Base-by-base conservation (phyloP, 495 filamentous ascomycete species). In the Sabuloglossum arenarium region DNA sequence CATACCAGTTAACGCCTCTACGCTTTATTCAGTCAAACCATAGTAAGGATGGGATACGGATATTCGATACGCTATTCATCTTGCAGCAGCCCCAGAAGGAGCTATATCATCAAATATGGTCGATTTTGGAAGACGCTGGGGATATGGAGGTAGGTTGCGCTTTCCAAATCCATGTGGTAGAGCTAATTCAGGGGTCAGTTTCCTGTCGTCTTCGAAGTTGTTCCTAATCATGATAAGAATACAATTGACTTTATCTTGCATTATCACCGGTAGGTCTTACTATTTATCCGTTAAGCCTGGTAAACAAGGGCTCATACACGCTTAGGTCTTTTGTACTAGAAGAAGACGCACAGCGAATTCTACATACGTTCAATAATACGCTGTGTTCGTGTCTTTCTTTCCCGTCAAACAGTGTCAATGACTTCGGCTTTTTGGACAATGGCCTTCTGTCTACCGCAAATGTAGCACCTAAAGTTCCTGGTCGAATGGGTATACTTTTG, bases 41-140 rank as follows among this genome's bases (percentile, higher is more conserved):
- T 46, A 66, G 27, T 32, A 29, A 61, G 21, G 63, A 59, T 21
- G 65, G 71, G 8, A 61, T 68, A 6, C 65, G 67, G 23, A 70
- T 91, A 31, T 89, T 91, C 63, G 84, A 91, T 66, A 85, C 81
- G 12, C 66, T 91, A 55, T 70, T 93, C 54, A 73, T 93, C 56
- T 68, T 89, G 47, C 86, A 93, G 58, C 74, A 78, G 27, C 66
- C 71, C 0, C 58, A 65, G 1, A 61, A 67, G 14, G 58, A 64
- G 0, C 68, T 88, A 8, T 76, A 86, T 59, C 24, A 65, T 6
- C 58, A 62, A 0, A 65, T 89, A 24, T 93, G 86, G 86, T 71
- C 69, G 5, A 59, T 87, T 27, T 68, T 77, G 55, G 65, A 75
- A 25, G 86, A 93, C 61, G 66, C 75, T 53, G 84, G 86, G 0